Percentiles rank a stretch among this genome's conserved stretches.
These are phyloP conservation scores for Kappamyces sp. DNA, from an alignment of 192 early-diverging fungal species.

Conservation along the genomic window DNA sequence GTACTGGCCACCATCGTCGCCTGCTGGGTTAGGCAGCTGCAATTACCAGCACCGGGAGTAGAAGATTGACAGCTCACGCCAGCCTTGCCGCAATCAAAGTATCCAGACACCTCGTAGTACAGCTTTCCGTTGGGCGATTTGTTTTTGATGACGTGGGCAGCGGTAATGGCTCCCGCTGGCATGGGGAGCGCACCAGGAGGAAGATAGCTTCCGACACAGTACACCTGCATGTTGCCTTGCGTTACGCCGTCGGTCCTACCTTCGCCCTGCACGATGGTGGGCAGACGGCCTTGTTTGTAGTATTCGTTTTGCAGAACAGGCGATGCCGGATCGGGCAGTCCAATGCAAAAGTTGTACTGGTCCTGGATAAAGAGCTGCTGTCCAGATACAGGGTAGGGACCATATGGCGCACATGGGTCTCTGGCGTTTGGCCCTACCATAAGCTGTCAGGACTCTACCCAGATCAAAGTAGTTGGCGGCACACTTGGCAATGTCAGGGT, in stretches of 20 bases:
- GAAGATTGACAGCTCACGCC: constrained; percentile 18
- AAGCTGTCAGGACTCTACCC: neutral
- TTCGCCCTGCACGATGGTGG: constrained; percentile 28
- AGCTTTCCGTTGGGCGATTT: neutral
- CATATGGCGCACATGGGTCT: constrained; percentile 19
- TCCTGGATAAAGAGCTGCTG: constrained; percentile 37
- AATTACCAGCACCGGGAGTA: neutral
- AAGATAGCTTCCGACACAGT: constrained; percentile 27
- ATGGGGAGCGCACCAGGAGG: constrained; percentile 19
- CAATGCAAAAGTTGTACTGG: constrained; percentile 31
- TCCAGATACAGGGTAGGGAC: constrained; percentile 13
- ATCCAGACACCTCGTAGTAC: constrained; percentile 24
- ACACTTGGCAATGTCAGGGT: neutral
- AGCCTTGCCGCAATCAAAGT: constrained; percentile 12
- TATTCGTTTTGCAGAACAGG: constrained; percentile 21
- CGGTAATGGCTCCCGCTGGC: constrained; percentile 12
- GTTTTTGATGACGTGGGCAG: constrained; percentile 24
- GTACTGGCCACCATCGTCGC: constrained; percentile 33
- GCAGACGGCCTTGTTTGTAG: constrained; percentile 19
- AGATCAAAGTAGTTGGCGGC: neutral
- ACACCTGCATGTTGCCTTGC: constrained; percentile 20
- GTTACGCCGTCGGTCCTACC: too few relatives aligned
- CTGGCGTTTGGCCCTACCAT: neutral
- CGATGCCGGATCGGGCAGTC: constrained; percentile 23
- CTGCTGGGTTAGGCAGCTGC: too few relatives aligned